Base-by-base conservation (phyloP, 768 basidiomycete species). In the Fistulinella prunicolor region DNA sequence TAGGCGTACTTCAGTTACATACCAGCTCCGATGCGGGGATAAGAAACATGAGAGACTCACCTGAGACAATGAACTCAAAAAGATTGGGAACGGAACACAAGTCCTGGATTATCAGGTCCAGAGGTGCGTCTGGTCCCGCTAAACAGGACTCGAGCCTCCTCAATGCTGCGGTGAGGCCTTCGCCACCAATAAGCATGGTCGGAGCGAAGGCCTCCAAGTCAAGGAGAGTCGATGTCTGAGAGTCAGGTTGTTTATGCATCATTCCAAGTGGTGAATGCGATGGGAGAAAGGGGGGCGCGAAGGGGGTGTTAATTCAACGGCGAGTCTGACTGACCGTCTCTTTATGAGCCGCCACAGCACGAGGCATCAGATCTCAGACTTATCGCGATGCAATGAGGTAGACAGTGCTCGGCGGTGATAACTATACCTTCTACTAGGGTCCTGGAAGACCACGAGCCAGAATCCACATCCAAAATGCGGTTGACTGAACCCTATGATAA, bases 31-130 rank as follows among this genome's bases (percentile, higher is more conserved):
- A 23, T 12, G 17, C 4, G n/a, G 9, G 28, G 0, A 10, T 19
- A 6, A 19, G 0, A 7, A 40, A 13, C 41, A 28, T 16, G 17
- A 38, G 9, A 12, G 17, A 50, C 55, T 43, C 46, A 62, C 67
- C 50, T 2, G 69, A 70, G 3, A 67, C 20, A 1, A 70, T 19
- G n/a, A 58, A 66, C 4, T 64, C 61, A 3, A 68, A 70, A 12
- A 67, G 53, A 12, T 51, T 32, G 0, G 66, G 57, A 6, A 53
- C 26, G 3, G 62, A 58, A 19, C 67, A 55, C 44, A 70, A 47
- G 41, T 66, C 55, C 46, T 57, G 58, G n/a, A 64, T 16, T 44
- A 63, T 50, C 58, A 60, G 51, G 47, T 42, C 54, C 54, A 65
- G 51, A 38, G 22, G 46, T 1, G 46, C 14, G 28, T 53, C 53